Conservation (phyloP, 345 rosid genomes). For the Linum trigynum region DNA sequence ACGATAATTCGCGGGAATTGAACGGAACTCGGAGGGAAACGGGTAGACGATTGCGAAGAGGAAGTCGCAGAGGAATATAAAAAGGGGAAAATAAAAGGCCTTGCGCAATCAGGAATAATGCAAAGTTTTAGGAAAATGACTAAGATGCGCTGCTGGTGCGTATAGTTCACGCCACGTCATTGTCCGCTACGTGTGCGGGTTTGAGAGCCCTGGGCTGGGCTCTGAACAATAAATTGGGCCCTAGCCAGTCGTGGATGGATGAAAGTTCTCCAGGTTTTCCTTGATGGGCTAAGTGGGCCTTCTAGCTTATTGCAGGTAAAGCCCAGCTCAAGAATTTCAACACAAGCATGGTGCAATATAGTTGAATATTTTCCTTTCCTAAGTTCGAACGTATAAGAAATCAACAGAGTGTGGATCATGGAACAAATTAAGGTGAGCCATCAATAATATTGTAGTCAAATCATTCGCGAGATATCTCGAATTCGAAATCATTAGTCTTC, state of each 20-base stretch:
- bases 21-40: neutral
- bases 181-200: neutral
- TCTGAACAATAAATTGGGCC: neutral
- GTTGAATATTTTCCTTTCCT: no score
- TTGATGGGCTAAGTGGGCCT: neutral
- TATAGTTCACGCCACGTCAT: conserved; percentile 1
- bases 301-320: no score
- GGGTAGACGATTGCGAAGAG: neutral
- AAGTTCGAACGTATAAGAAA: no score
- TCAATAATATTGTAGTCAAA: no score
- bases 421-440: no score
- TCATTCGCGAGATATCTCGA: no score
- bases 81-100: neutral
- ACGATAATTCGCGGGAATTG: neutral
- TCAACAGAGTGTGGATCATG: no score
- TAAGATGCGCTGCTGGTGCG: conserved; percentile 6
- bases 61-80: neutral
- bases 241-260: neutral
- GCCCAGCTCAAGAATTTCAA: no score
- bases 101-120: neutral
- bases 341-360: no score
- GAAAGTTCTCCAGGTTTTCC: neutral
- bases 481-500: no score
- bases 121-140: neutral
- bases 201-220: neutral